These are phyloP conservation scores for Suillus hirtellus DNA, from an alignment of 768 basidiomycete genomes.

Conservation along the genomic window DNA sequence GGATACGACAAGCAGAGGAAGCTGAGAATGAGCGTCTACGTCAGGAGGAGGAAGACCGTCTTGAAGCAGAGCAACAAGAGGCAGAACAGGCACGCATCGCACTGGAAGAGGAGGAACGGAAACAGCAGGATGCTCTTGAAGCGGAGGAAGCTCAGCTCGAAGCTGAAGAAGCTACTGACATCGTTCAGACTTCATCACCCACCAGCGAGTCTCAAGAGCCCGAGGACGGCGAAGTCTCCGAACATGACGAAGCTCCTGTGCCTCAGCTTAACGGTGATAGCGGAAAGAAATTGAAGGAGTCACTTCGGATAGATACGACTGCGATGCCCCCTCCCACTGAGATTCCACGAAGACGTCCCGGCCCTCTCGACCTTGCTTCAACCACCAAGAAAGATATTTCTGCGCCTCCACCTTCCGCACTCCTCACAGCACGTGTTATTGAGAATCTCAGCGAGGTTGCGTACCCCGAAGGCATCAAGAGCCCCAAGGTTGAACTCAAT, in stretches of 20 bases:
- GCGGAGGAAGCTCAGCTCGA: conserved; percentile 37
- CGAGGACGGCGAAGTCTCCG: conserved; percentile 39
- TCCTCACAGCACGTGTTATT: conserved; percentile 84
- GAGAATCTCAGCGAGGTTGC: conserved; percentile 73
- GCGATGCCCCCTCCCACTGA: conserved; percentile 41
- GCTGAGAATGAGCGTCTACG: conserved; percentile 30
- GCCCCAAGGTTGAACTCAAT: conserved; percentile 86
- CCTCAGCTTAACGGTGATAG: conserved; percentile 34
- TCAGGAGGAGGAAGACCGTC: conserved; percentile 23
- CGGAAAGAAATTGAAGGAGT: conserved; percentile 51
- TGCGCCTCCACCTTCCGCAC: conserved; percentile 48
- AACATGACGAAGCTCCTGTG: conserved; percentile 32
- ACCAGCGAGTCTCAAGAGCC: conserved; percentile 48
- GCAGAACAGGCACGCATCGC: conserved; percentile 42
- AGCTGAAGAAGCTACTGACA: conserved; percentile 30
- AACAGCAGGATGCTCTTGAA: conserved; percentile 27
- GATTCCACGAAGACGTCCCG: conserved; percentile 55
- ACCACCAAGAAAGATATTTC: conserved; percentile 46
- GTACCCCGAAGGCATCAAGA: conserved; percentile 82
- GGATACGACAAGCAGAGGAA: conserved; percentile 32
- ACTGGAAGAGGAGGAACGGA: conserved; percentile 34
- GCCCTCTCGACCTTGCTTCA: conserved; percentile 67
- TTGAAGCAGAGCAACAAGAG: conserved; percentile 36
- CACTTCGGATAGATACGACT: conserved; percentile 67
- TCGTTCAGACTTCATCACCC: conserved; percentile 34